Evolutionary conservation across 2,329 filamentous ascomycete species (phyloP).

Genomic region (Ophiostoma sp.): DNA sequence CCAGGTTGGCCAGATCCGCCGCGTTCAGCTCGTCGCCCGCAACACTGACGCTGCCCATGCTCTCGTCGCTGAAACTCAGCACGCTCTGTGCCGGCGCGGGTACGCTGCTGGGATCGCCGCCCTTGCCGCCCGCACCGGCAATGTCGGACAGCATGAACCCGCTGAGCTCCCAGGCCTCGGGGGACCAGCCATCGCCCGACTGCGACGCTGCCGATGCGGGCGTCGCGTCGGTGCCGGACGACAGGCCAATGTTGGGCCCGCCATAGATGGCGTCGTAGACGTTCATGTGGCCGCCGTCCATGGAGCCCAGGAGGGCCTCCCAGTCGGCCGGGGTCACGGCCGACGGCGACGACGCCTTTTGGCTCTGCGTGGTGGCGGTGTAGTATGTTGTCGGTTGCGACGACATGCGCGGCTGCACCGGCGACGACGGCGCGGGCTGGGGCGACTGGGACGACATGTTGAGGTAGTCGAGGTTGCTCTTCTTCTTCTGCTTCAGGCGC

Average conservation of each 20-base stretch:
- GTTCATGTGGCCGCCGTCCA: constrained; percentile 74
- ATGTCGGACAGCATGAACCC: constrained; percentile 49
- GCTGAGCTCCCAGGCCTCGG: constrained; percentile 52
- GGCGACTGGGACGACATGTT: constrained; percentile 36
- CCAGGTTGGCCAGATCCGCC: constrained; percentile 43
- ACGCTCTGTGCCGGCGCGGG: constrained; percentile 48
- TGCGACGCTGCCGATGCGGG: constrained; percentile 38
- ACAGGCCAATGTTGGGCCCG: constrained; percentile 48
- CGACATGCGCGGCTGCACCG: constrained; percentile 39
- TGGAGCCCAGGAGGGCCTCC: constrained; percentile 73
- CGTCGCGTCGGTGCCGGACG: constrained; percentile 36
- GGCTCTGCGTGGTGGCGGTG: constrained; percentile 30
- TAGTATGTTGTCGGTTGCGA: constrained; percentile 36
- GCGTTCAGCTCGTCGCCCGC: constrained; percentile 47
- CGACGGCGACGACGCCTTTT: constrained; percentile 34
- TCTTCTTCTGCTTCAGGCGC: constrained; percentile 33
- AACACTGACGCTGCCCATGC: constrained; percentile 46
- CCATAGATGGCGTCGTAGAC: constrained; percentile 82
- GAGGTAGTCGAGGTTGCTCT: constrained; percentile 43
- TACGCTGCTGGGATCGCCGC: constrained; percentile 29
- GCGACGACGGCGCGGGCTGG: constrained; percentile 42
- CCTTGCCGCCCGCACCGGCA: constrained; percentile 19
- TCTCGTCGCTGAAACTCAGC: constrained; percentile 54
- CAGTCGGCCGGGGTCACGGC: constrained; percentile 63
- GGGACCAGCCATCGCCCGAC: constrained; percentile 46